Conservation (phyloP, 768 basidiomycete species). For the Tylopilus sp. region DNA sequence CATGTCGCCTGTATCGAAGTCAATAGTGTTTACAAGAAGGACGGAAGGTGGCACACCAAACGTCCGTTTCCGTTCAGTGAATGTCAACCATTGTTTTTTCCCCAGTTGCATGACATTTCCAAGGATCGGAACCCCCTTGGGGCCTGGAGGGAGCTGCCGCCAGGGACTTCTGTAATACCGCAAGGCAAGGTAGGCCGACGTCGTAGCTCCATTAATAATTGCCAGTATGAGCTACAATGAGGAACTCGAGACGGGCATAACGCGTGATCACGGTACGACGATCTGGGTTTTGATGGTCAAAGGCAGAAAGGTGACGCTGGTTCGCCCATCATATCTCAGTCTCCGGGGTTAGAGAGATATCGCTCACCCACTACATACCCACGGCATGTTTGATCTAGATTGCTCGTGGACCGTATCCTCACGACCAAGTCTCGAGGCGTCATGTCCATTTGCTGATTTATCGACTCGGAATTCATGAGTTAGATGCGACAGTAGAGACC, state of each 20-base stretch:
- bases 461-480: no score
- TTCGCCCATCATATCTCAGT: neutral
- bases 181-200: neutral
- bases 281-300: neutral
- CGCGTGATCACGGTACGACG: neutral
- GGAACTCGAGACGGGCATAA: neutral
- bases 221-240: neutral
- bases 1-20: neutral
- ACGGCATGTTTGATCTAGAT: no score
- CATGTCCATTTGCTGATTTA: neutral
- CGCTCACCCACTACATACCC: neutral
- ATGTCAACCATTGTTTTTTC: neutral
- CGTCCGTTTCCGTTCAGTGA: neutral
- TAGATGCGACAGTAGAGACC: no score
- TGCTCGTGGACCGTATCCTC: no score
- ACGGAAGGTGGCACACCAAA: neutral
- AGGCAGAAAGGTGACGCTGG: neutral
- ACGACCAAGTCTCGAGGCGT: neutral
- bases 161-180: neutral
- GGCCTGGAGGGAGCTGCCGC: neutral
- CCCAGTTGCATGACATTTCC: neutral
- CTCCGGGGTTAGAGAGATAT: neutral
- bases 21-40: neutral
- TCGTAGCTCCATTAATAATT: neutral
- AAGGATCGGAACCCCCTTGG: neutral